Evolutionary conservation across 2,329 filamentous ascomycete species (phyloP).

Genomic region (Penicillium verrucosum): DNA sequence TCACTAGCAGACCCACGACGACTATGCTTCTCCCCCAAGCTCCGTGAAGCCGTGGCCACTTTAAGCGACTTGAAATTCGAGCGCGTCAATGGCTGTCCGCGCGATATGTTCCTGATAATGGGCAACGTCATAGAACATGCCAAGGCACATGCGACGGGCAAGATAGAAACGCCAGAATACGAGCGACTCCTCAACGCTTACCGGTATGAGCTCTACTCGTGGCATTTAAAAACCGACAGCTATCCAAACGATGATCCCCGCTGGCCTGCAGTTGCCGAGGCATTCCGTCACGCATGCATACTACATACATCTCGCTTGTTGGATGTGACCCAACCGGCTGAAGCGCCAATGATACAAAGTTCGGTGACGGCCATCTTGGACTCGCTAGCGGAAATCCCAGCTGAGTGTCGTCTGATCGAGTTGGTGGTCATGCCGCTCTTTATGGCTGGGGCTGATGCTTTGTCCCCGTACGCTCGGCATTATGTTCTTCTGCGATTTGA

Average conservation of each 20-base stretch:
- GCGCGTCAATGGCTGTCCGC: constrained; percentile 30
- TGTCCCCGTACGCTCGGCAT: constrained; percentile 30
- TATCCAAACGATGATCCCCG: constrained; percentile 25
- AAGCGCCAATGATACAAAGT: constrained; percentile 22
- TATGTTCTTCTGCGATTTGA: constrained; percentile 28
- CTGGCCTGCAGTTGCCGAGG: constrained; percentile 27
- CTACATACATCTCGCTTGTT: constrained; percentile 28
- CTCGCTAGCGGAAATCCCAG: constrained; percentile 24
- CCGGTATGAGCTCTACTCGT: constrained; percentile 23
- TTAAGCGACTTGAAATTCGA: constrained; percentile 27
- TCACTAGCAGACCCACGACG: constrained; percentile 26
- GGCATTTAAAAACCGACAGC: constrained; percentile 18
- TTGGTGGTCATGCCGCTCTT: constrained; percentile 31
- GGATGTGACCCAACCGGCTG: constrained; percentile 20
- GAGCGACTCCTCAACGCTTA: background rate
- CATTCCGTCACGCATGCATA: constrained; percentile 29
- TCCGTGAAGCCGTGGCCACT: constrained; percentile 26
- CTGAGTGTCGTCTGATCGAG: constrained; percentile 24
- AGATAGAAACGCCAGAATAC: constrained; percentile 5
- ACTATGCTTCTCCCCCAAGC: constrained; percentile 28
- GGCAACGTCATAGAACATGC: constrained; percentile 27
- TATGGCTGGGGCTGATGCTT: constrained; percentile 29
- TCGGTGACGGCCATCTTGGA: constrained; percentile 29
- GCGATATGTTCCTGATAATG: constrained; percentile 31
- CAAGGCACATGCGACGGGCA: constrained; percentile 23